A percentile compares a stretch with the other conserved stretches of the same genome.
These are phyloP conservation scores for Candida verbasci DNA, from an alignment of 805 yeast genomes.

Conservation along the genomic window DNA sequence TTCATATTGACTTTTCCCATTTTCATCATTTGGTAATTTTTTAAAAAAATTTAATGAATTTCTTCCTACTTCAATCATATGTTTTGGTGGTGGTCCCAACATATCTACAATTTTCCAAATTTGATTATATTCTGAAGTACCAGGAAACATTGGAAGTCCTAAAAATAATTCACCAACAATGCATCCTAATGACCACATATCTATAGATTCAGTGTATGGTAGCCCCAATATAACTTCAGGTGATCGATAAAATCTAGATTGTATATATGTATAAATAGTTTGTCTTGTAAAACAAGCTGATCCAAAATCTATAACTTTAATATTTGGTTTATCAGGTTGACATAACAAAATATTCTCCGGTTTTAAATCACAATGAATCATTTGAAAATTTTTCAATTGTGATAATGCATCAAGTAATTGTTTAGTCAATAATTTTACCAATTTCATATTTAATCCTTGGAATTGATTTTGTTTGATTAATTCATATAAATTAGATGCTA, in stretches of 20 bases:
- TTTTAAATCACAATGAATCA: conserved; percentile 94
- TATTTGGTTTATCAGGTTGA: conserved; percentile 75
- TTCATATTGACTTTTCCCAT: conserved; percentile 26
- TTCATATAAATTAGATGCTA: conserved; percentile 86
- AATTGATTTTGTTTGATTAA: conserved; percentile 89
- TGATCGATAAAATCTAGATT: conserved; percentile 87
- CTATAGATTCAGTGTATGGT: conserved; percentile 89
- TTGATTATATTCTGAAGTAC: conserved; percentile 90
- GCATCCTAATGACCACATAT: conserved; percentile 97
- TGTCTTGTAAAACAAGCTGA: conserved; percentile 91
- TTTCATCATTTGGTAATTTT: conserved; percentile 23
- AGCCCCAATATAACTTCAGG: conserved; percentile 93
- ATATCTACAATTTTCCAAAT: conserved; percentile 75
- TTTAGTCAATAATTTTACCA: conserved; percentile 71
- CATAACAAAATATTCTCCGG: conserved; percentile 90
- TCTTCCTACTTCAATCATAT: conserved; percentile 97
- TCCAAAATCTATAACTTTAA: conserved; percentile 94
- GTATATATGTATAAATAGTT: conserved; percentile 86
- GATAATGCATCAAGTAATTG: conserved; percentile 81
- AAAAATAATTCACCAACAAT: conserved; percentile 85
- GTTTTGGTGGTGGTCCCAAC: conserved; percentile 83
- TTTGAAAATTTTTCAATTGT: conserved; percentile 72
- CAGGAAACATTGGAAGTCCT: conserved; percentile 93
- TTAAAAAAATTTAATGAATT: conserved; percentile 68
- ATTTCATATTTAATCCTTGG: conserved; percentile 77